Evolutionary conservation across 805 yeast genomes (phyloP).

Genomic region (Priceomyces carsonii): DNA sequence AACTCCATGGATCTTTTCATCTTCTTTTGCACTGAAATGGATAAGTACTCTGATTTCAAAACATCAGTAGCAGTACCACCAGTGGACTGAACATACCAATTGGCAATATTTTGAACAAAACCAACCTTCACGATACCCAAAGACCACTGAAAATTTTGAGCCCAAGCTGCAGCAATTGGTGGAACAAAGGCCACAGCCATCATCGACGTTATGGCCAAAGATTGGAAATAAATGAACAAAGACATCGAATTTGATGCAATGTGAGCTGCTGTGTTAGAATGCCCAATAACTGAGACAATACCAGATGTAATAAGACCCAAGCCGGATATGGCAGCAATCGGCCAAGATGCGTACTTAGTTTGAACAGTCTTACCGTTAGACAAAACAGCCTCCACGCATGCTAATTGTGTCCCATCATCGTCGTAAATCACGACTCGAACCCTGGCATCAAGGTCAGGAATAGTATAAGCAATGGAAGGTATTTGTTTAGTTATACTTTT

Average conservation of each 20-base stretch:
- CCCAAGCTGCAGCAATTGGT: constrained; percentile 98
- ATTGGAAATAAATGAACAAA: constrained; percentile 90
- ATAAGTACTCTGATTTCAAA: constrained; percentile 62
- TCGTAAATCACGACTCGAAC: constrained; percentile 72
- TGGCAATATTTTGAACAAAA: constrained; percentile 80
- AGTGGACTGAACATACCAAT: constrained; percentile 95
- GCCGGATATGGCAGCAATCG: constrained; percentile 89
- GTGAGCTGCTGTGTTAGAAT: constrained; percentile 91
- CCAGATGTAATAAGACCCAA: constrained; percentile 87
- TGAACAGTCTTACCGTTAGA: constrained; percentile 92
- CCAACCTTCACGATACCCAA: constrained; percentile 79
- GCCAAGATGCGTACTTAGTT: constrained; percentile 92
- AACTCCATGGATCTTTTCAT: constrained; percentile 26
- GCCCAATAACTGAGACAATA: constrained; percentile 81
- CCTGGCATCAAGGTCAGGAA: constrained; percentile 94
- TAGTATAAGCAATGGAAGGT: constrained; percentile 83
- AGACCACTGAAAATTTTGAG: constrained; percentile 95
- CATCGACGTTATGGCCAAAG: constrained; percentile 89
- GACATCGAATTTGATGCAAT: constrained; percentile 96
- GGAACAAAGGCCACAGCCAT: constrained; percentile 92
- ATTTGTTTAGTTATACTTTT: constrained; percentile 47
- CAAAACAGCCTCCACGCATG: constrained; percentile 89
- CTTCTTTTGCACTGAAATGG: constrained; percentile 80
- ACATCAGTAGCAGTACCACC: constrained; percentile 87
- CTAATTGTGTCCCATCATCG: constrained; percentile 52